These are phyloP conservation scores for Trichoderma atrobrunneum DNA, from an alignment of 2,329 filamentous ascomycete species.

Conservation along the genomic window DNA sequence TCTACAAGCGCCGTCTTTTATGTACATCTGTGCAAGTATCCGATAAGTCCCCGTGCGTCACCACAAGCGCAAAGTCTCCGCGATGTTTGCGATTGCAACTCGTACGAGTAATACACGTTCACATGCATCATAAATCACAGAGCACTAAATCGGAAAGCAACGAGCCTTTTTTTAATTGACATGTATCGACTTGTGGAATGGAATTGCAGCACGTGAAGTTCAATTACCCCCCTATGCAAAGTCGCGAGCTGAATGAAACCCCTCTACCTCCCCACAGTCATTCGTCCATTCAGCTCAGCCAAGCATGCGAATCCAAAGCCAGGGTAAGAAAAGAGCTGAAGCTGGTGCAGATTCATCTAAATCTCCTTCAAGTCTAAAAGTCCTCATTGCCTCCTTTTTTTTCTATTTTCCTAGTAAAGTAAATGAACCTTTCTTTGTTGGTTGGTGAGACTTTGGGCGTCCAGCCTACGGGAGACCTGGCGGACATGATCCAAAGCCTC, in stretches of 20 bases:
- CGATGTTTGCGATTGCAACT: not conserved
- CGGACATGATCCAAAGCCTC: slow-evolving; percentile 13
- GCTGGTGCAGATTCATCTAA: not conserved
- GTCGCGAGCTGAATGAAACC: not conserved
- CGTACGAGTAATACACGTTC: not conserved
- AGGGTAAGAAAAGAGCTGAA: no score
- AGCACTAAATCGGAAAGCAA: not conserved
- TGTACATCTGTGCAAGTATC: slow-evolving; percentile 26
- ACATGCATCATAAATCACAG: not conserved
- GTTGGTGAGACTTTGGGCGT: not conserved
- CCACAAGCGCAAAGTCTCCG: not conserved
- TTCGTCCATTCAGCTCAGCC: not conserved
- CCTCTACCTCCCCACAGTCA: not conserved
- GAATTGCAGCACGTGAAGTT: not conserved
- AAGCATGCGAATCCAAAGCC: not conserved
- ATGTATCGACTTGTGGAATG: not conserved
- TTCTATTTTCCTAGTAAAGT: not conserved
- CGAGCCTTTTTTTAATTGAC: not conserved
- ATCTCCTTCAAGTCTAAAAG: not conserved
- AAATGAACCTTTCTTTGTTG: not conserved
- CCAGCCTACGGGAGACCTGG: slow-evolving; percentile 24
- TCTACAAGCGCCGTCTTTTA: not conserved
- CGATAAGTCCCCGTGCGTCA: slow-evolving; percentile 26
- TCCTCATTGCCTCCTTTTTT: not conserved
- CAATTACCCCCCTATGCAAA: not conserved